Evolutionary conservation across 2,329 filamentous ascomycete genomes (phyloP).

Genomic region (Diaporthe eres): DNA sequence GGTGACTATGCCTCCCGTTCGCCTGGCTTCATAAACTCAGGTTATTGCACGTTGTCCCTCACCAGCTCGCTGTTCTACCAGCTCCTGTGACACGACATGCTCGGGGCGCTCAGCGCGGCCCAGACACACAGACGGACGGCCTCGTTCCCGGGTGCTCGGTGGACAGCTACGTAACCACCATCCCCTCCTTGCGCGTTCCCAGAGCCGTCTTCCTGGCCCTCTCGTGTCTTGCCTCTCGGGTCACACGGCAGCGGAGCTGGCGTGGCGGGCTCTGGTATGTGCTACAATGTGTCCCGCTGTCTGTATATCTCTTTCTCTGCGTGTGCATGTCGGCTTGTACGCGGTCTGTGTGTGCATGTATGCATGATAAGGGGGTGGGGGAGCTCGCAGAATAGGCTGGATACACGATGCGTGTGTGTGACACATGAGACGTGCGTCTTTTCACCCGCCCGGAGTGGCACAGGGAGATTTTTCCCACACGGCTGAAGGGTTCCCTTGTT

Average conservation of each 20-base stretch:
- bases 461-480: no score
- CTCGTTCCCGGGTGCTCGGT: background rate
- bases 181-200: background rate
- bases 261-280: background rate
- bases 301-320: background rate
- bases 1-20: no score
- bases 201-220: background rate
- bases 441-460: constrained; percentile 13
- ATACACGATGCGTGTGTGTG: background rate
- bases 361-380: background rate
- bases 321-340: background rate
- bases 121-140: background rate
- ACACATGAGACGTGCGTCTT: background rate
- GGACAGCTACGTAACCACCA: background rate
- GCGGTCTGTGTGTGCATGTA: background rate
- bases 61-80: background rate
- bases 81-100: constrained; percentile 7
- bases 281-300: background rate
- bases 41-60: background rate
- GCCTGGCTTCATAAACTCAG: no score
- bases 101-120: background rate
- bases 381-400: background rate
- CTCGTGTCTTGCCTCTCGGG: constrained; percentile 2
- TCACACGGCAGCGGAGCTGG: background rate
- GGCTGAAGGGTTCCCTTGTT: background rate